Evolutionary conservation across 2,329 filamentous ascomycete species (phyloP).

Genomic region (Colletotrichum kahawae): DNA sequence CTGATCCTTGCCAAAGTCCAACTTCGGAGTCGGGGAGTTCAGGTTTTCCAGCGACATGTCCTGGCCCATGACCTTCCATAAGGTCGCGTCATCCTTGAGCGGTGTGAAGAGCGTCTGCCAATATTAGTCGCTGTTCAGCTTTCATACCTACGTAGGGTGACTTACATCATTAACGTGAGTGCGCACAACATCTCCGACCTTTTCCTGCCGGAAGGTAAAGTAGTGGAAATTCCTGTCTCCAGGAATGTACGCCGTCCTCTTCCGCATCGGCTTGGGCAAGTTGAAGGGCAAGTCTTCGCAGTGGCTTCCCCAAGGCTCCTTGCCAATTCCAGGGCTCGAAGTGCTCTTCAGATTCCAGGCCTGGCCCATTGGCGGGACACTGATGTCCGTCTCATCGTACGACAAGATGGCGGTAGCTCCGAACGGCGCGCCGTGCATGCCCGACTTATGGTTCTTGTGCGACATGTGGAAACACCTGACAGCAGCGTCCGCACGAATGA

Average conservation of each 20-base stretch:
- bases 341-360: slow-evolving; percentile 19
- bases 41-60: slow-evolving; percentile 9
- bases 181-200: slow-evolving; percentile 1
- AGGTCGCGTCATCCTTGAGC: slow-evolving; percentile 16
- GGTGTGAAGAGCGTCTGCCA: slow-evolving; percentile 20
- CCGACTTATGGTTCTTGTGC: slow-evolving; percentile 1
- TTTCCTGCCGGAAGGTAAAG: slow-evolving; percentile 16
- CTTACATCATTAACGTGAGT: slow-evolving; percentile 13
- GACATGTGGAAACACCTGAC: slow-evolving; percentile 20
- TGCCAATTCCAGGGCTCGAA: not conserved
- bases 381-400: slow-evolving; percentile 22
- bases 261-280: slow-evolving; percentile 22
- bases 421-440: slow-evolving; percentile 9
- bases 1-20: slow-evolving; percentile 18
- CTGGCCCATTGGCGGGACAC: slow-evolving; percentile 10
- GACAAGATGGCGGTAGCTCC: slow-evolving; percentile 22
- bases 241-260: slow-evolving; percentile 22
- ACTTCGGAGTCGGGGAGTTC: slow-evolving; percentile 2
- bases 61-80: slow-evolving; percentile 14
- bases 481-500: slow-evolving; percentile 34
- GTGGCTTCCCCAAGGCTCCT: slow-evolving; percentile 10
- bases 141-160: not conserved
- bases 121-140: rapidly evolving
- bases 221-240: slow-evolving; percentile 20
- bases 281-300: slow-evolving; percentile 25